Conservation (phyloP, 2,329 filamentous ascomycete species). For the Trichoderma koningii region DNA sequence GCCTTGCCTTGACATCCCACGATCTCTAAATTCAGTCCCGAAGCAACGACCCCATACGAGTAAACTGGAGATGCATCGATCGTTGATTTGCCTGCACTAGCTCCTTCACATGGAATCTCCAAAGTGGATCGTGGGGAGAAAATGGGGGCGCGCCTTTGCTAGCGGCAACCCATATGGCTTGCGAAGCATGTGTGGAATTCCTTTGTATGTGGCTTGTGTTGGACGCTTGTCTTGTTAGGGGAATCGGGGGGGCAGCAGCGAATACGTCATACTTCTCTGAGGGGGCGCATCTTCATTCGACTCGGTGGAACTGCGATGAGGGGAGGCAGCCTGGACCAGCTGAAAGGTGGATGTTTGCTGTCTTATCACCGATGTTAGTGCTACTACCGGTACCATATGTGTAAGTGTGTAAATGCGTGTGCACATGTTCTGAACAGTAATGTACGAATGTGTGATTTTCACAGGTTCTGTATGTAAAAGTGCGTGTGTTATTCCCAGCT, state of each 20-base stretch:
- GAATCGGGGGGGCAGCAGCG: background rate
- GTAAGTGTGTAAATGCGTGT: background rate
- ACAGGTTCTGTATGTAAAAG: background rate
- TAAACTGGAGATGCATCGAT: too few relatives aligned
- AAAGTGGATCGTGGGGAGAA: conserved; percentile 15
- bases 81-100: background rate
- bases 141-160: background rate
- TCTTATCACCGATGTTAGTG: too few relatives aligned
- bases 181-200: too few relatives aligned
- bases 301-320: too few relatives aligned
- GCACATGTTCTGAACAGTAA: too few relatives aligned
- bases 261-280: conserved; percentile 11
- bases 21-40: too few relatives aligned
- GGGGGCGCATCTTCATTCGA: background rate
- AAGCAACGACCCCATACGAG: too few relatives aligned
- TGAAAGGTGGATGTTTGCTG: background rate
- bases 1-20: too few relatives aligned
- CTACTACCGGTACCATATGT: too few relatives aligned
- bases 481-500: too few relatives aligned
- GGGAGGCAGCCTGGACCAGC: conserved; percentile 12
- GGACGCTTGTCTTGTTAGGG: background rate
- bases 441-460: background rate
- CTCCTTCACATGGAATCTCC: conserved; percentile 2
- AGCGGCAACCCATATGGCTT: too few relatives aligned
- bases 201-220: conserved; percentile 1